Evolutionary conservation across 75 land plant genomes (phyloP), one percentile per base, ranked within the genome.

Genomic region (Cunninghamia lanceolata): DNA sequence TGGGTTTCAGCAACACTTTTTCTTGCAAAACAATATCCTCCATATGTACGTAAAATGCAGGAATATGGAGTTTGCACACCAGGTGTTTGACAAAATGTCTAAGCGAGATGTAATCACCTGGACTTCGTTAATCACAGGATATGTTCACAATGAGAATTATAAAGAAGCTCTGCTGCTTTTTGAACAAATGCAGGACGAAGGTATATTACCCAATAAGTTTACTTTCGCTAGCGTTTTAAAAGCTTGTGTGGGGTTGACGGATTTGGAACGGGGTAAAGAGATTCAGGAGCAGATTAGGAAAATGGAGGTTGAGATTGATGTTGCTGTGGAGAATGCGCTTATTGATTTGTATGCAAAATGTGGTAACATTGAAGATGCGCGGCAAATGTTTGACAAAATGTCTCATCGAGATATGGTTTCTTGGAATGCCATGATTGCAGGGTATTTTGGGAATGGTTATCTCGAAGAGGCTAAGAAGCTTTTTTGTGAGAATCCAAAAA

Each of bases 391-490:
- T 77, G 88, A 92, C 63, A 86, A 46, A 40, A 89, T 94, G 91
- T 32, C n/a, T 4, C 84, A 80, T 78, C 94, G 83, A 86, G 92
- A 90, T 87, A 90, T 70, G 16, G 83, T 91, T 82, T 88, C 91
- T 28, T 93, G 95, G 95, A 93, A 92, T 88, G 88, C 92, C 34
- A 93, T 93, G 88, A 91, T 93, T 87, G 88, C 89, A 38, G 70
- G 85, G 15, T 90, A 86, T 86, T 91, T 90, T 19, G 92, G 89
- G 85, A 90, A 86, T 30, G 89, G 93, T 1, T 80, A 83, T 45
- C 17, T 88, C 81, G 74, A 16, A 54, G 84, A 86, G 36, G 89
- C 90, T 15, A 70, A 89, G 84, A 89, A 87, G 84, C 83, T 93
- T 87, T 93, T 92, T 85, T 85, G 86, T 77, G 87, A 76, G n/a